phyloP scores from a whole-genome alignment of 495 filamentous ascomycete species.

The Hamigera avellanea region DNA sequence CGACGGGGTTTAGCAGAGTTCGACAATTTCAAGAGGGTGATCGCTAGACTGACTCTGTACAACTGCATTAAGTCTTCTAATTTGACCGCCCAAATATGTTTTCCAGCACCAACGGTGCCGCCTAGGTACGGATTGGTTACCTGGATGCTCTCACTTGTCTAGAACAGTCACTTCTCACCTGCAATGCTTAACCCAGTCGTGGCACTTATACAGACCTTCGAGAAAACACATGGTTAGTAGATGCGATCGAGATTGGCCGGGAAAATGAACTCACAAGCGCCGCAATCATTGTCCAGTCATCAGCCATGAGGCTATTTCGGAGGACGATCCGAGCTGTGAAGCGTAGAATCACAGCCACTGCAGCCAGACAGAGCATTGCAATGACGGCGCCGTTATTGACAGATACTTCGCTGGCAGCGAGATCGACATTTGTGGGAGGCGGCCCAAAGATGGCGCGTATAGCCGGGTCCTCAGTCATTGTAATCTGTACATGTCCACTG shows the following conservation, averaged over 20 bases:
- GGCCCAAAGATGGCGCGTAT: slow-evolving; percentile 15
- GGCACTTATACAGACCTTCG: slow-evolving; percentile 5
- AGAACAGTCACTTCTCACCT: too few species aligned
- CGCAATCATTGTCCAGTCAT: slow-evolving; percentile 23
- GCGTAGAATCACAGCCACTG: slow-evolving; percentile 18
- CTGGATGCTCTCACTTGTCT: slow-evolving; percentile 5
- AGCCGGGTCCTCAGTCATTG: too few species aligned
- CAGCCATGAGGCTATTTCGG: slow-evolving; percentile 14
- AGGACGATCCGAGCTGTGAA: slow-evolving; percentile 16
- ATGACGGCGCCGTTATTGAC: slow-evolving; percentile 13
- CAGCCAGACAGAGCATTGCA: slow-evolving; percentile 18
- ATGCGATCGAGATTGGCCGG: neutral
- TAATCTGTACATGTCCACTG: too few species aligned
- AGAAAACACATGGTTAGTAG: too few species aligned
- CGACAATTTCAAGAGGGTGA: slow-evolving; percentile 1
- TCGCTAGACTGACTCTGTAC: slow-evolving; percentile 8
- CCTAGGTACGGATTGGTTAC: too few species aligned
- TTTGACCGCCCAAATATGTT: slow-evolving; percentile 18
- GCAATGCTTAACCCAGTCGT: slow-evolving; percentile 17
- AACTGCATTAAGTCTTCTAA: slow-evolving; percentile 8
- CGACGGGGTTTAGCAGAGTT: too few species aligned
- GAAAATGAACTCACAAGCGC: slow-evolving; percentile 12
- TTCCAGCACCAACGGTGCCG: slow-evolving; percentile 13
- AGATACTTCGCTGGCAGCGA: slow-evolving; percentile 7
- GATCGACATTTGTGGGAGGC: slow-evolving; percentile 10